Evolutionary conservation across 2,329 filamentous ascomycete genomes (phyloP), one percentile per base, ranked within the genome.

Genomic region (Pyrenochaeta sp.): DNA sequence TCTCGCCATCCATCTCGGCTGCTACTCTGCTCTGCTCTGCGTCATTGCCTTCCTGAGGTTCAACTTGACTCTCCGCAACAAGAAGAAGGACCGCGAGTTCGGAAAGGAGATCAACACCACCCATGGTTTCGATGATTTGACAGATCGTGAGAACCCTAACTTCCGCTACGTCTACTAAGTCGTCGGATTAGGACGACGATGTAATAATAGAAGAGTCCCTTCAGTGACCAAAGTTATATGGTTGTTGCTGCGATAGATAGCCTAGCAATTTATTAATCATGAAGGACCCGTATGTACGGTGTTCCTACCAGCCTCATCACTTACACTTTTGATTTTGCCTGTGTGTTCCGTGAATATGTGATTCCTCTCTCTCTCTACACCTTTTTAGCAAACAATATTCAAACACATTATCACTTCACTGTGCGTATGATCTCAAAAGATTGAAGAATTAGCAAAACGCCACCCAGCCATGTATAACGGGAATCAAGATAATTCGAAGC

Each of bases 1-100:
- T 1, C 90, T 90, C 54, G 80, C 85, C 5, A 87, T 86, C 1
- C 88, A 91, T 63, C 78, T 91, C 7, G 88, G 85, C 12, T 91
- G 89, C 75, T 91, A 91, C 70, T 75, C 78, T 0, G 75, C 85
- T 23, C 78, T 90, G 20, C 83, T 88, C 1, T 23, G 85, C 3
- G 80, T 85, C 4, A 81, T 90, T 17, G 45, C 86, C 2, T 81
- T 77, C 56, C 77, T 90, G 63, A 78, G 87, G 18, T 87, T 82
- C 75, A 81, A 88, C 54, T 78, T 90, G 14, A 75, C 66, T 7
- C 64, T 75, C 1, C 78, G 88, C 75, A 90, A 90, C 62, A 83
- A 78, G 68, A 82, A 78, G 70, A 83, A 85, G 51, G 85, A 87
- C 47, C 71, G 73, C 3, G 62, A 68, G 52, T 68, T 68, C 43